Evolutionary conservation across 441 rosid species (phyloP), one percentile per base, ranked within the genome.

Genomic region (Breynia disticha): DNA sequence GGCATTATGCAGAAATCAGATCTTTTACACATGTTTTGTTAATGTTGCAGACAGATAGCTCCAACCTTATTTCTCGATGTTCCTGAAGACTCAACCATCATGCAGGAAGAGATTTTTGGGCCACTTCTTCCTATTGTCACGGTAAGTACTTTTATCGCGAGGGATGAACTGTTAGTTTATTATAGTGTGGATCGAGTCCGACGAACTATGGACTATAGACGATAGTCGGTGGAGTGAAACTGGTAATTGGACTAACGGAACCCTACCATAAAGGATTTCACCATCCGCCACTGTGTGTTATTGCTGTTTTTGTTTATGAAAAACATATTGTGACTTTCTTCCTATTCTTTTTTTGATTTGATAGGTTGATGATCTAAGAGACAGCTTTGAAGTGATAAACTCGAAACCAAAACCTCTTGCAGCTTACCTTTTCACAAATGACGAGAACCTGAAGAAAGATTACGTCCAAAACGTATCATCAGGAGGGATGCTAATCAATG

Each of bases 81-180:
- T 20, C 81, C 90, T 9, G 62, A 48, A 53, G 74, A 79, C 54
- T 70, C 84, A 47, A 60, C 55, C 48, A 77, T 81, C 16, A 84
- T 84, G 91, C 68, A 65, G n/a, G 87, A 84, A 17, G 91, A 81
- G 76, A 84, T 81, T 52, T 81, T 79, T 59, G 91, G 91, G 39
- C 87, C 87, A n/a, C 52, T 84, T 47, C 91, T 79, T 58, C 91
- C 86, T 37, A 76, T 81, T 48, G 56, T 79, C 59, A 70, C 65
- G 16, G 86, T 83, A 65, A 35, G 57, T 42, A 11, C 35, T n/a
- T n/a, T n/a, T n/a, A n/a, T n/a, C n/a, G n/a, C n/a, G n/a, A n/a
- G n/a, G n/a, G n/a, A n/a, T n/a, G n/a, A n/a, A n/a, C n/a, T n/a
- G n/a, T n/a, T n/a, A n/a, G n/a, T n/a, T n/a, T n/a, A n/a, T n/a